These are phyloP conservation scores for Turritis glabra DNA, from an alignment of 345 rosid species.

Conservation along the genomic window DNA sequence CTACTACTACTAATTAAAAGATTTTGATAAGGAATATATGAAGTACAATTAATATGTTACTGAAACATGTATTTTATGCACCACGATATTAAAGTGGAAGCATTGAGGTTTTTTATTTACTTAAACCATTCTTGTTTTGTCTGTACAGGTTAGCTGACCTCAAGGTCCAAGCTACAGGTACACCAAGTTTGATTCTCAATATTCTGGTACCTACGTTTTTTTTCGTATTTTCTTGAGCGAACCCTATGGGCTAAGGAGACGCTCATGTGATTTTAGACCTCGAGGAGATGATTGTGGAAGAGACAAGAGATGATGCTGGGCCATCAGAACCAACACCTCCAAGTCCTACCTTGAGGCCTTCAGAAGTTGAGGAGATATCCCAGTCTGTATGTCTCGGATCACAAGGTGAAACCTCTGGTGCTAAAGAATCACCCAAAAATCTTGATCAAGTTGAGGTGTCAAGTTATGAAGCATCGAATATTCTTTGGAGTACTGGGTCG, in stretches of 20 bases:
- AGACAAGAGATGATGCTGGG: conserved; percentile 52
- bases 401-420: conserved; percentile 50
- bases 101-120: background rate
- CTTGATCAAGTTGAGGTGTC: conserved; percentile 53
- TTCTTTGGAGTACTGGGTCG: conserved; percentile 77
- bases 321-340: conserved; percentile 55
- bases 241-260: conserved; percentile 52
- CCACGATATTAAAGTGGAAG: background rate
- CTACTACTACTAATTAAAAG: background rate
- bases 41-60: background rate
- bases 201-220: background rate
- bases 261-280: conserved; percentile 65
- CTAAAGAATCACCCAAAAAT: conserved; percentile 53
- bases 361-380: conserved; percentile 47
- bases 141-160: conserved; percentile 6
- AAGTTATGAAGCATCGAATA: conserved; percentile 68
- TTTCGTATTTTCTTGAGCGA: background rate
- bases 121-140: conserved; percentile 21
- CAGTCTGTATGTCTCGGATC: conserved; percentile 56
- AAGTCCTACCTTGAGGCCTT: conserved; percentile 55
- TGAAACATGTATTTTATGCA: background rate
- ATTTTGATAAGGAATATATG: background rate
- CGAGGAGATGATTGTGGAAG: conserved; percentile 53
- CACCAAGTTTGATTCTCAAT: background rate
- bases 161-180: conserved; percentile 1